Evolutionary conservation across 2,329 filamentous ascomycete species (phyloP).

Genomic region (Colletotrichum eleusines): DNA sequence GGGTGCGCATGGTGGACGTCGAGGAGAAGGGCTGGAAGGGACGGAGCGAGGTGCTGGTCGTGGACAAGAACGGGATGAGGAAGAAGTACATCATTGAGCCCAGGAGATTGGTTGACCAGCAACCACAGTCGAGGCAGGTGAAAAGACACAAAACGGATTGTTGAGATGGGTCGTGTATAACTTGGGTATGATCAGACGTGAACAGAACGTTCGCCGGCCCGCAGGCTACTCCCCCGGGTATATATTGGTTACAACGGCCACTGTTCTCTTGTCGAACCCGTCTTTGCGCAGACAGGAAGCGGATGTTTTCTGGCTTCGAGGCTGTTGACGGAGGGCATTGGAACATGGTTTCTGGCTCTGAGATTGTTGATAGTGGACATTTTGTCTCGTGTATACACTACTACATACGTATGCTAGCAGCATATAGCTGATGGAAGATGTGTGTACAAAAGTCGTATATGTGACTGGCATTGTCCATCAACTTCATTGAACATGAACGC

Average conservation of each 20-base stretch:
- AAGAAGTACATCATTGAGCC: constrained; percentile 34
- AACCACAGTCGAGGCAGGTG: not conserved
- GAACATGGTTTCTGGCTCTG: no score
- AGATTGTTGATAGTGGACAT: not conserved
- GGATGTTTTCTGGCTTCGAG: not conserved
- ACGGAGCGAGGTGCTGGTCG: constrained; percentile 31
- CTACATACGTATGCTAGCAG: not conserved
- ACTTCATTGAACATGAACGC: not conserved
- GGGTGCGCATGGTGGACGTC: constrained; percentile 26
- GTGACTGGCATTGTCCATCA: not conserved
- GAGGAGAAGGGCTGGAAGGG: constrained; percentile 38
- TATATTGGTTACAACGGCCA: no score
- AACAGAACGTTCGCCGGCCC: not conserved
- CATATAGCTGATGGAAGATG: not conserved
- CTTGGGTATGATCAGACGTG: no score
- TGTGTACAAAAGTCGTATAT: not conserved
- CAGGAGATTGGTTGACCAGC: constrained; percentile 10
- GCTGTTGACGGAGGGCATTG: not conserved
- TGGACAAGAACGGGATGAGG: constrained; percentile 17
- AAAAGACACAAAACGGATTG: not conserved
- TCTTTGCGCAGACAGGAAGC: no score
- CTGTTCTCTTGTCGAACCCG: no score
- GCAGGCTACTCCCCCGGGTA: not conserved
- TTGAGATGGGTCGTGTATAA: no score
- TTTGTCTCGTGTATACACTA: not conserved